phyloP scores from a whole-genome alignment of 2,329 filamentous ascomycete species.

The Microsporum canis region DNA sequence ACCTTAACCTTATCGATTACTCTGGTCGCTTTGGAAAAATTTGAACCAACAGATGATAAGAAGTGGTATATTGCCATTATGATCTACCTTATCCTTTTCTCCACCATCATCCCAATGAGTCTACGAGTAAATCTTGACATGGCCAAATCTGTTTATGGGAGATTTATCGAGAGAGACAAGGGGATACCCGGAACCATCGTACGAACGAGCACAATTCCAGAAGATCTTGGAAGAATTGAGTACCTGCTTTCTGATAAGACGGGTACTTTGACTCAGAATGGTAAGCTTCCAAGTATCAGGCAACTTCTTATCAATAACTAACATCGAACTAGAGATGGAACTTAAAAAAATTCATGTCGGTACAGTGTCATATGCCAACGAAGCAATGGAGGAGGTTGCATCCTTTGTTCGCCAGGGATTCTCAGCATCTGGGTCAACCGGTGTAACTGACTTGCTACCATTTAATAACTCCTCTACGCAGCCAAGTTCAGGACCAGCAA shows the following conservation, averaged over 20 bases:
- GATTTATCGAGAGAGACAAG: conserved; percentile 83
- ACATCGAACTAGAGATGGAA: conserved; percentile 62
- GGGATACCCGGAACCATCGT: conserved; percentile 89
- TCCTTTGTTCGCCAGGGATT: conserved; percentile 81
- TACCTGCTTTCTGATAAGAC: conserved; percentile 96
- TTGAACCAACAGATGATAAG: conserved; percentile 45
- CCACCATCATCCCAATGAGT: conserved; percentile 97
- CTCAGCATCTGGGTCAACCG: conserved; percentile 54
- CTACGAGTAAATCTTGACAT: conserved; percentile 92
- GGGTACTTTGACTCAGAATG: conserved; percentile 91
- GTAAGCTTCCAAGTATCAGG: conserved; percentile 25
- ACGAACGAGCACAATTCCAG: conserved; percentile 91
- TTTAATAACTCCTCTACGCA: conserved; percentile 46
- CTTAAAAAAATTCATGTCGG: conserved; percentile 98
- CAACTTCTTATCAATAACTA: background rate
- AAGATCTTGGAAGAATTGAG: conserved; percentile 89
- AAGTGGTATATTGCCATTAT: conserved; percentile 93
- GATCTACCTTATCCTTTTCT: conserved; percentile 95
- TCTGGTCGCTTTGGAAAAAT: conserved; percentile 77
- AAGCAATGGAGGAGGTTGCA: conserved; percentile 94
- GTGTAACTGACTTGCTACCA: conserved; percentile 38
- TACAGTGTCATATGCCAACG: conserved; percentile 94
- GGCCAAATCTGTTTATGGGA: conserved; percentile 92
- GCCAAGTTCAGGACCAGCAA: conserved; percentile 46
- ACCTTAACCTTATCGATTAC: conserved; percentile 78